Base-by-base conservation (phyloP, 2,329 filamentous ascomycete genomes). In the Ceratocystis huliohia region DNA sequence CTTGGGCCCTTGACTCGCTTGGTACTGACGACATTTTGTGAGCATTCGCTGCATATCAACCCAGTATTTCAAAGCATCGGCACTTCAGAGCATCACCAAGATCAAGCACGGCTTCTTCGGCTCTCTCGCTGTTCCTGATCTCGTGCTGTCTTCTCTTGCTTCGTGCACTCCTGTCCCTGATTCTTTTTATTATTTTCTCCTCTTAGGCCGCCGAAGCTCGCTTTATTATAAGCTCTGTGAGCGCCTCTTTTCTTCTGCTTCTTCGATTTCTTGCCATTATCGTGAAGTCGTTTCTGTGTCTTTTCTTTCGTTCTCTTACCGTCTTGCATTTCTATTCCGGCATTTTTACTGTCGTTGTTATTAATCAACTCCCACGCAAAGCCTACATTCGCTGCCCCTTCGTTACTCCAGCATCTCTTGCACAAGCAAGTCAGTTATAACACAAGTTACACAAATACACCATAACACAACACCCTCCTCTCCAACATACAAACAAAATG, bases 401-500 rank as follows among this genome's bases (percentile, higher is more conserved):
- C 30, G 7, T 33, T 33, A 8, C 30, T 33, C 30, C 8, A 37
- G 33, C 8, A 37, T 8, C 33, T 37, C 33, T 37, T 37, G 33
- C 10, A 10, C 8, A 37, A 41, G 37, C 37, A 41, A 4, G 8
- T 41, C 37, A 41, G 8, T 41, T 13, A 41, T 10, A 41, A 41
- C 37, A 41, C 37, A 41, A 41, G 10, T 41, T 15, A 13, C 37
- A 41, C 37, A 41, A 13, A 3, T 7, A 33, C 66, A 53, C 50
- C 30, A 56, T 61, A 63, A 48, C 66, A 69, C 13, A 64, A 62
- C 68, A 63, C 33, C 10, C 41, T 17, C 46, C 28, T 5, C 25
- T 20, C 28, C 28, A n/a, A 6, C 13, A 33, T n/a, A 44, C 20
- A 37, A 20, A 48, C 70, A 72, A 68, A 63, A 78, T 78, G 74